phyloP scores from a whole-genome alignment of 345 rosid species.

The Salix viminalis region DNA sequence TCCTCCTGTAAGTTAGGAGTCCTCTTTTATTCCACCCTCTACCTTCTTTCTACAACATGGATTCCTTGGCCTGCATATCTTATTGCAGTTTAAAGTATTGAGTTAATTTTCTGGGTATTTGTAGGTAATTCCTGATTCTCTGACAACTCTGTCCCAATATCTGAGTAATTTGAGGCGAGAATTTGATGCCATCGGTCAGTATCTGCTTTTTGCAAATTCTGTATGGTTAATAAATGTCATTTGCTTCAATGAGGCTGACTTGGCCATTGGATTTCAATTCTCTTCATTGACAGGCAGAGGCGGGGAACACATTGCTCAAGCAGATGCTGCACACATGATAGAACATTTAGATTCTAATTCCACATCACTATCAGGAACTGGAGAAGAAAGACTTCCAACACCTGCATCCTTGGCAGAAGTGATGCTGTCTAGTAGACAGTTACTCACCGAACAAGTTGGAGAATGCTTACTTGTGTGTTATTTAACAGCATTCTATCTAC shows the following conservation, averaged over 20 bases:
- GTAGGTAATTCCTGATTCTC: constrained; percentile 64
- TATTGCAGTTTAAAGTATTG: constrained; percentile 3
- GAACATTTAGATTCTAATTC: constrained; percentile 36
- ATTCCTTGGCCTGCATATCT: constrained; percentile 2
- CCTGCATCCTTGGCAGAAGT: constrained; percentile 67
- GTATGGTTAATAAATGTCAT: background rate
- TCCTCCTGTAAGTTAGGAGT: constrained; percentile 52
- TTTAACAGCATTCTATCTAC: background rate
- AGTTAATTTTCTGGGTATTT: constrained; percentile 13
- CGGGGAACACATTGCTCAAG: constrained; percentile 31
- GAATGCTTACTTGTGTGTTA: constrained; percentile 50
- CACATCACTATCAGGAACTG: constrained; percentile 27
- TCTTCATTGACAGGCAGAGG: constrained; percentile 37
- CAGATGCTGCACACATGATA: constrained; percentile 20
- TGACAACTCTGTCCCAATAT: constrained; percentile 63
- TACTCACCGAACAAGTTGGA: constrained; percentile 55
- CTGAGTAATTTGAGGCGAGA: constrained; percentile 45
- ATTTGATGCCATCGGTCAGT: constrained; percentile 49
- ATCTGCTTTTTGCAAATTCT: background rate
- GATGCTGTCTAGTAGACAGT: constrained; percentile 49
- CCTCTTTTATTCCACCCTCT: background rate
- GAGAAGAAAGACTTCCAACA: constrained; percentile 55
- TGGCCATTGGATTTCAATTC: constrained; percentile 11
- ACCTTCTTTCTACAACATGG: background rate
- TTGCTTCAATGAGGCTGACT: constrained; percentile 3